A percentile compares a stretch with the other conserved stretches of the same genome.
These are phyloP conservation scores for Globisporangium irregulare DNA, from an alignment of 352 stramenopile species.

Conservation along the genomic window DNA sequence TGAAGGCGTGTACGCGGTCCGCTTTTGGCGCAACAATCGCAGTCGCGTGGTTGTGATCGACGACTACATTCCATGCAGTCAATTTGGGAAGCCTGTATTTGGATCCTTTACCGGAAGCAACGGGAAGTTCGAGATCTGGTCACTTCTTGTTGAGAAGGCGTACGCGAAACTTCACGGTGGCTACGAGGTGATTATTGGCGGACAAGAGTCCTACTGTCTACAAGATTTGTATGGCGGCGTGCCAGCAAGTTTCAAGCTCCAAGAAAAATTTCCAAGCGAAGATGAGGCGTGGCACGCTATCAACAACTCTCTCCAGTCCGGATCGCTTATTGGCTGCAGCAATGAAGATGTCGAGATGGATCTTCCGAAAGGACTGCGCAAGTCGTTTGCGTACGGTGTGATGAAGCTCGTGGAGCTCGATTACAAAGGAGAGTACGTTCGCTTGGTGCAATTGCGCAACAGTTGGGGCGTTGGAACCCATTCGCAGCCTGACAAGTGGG, in stretches of 20 bases:
- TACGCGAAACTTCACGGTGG: conserved; percentile 92
- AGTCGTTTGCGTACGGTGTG: conserved; percentile 71
- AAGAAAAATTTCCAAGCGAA: conserved; percentile 59
- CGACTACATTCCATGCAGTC: conserved; percentile 81
- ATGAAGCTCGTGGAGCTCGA: conserved; percentile 74
- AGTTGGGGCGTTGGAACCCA: conserved; percentile 69
- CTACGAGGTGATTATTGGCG: conserved; percentile 89
- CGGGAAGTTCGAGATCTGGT: conserved; percentile 91
- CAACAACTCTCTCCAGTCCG: conserved; percentile 39
- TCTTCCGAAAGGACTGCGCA: conserved; percentile 59
- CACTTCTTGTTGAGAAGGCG: conserved; percentile 92
- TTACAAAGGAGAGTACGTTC: conserved; percentile 47
- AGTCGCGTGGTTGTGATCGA: conserved; percentile 81
- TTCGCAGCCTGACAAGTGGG: conserved; percentile 65
- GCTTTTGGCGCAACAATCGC: conserved; percentile 82
- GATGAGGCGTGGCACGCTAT: conserved; percentile 57
- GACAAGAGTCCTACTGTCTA: conserved; percentile 72
- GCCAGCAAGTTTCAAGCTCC: conserved; percentile 59
- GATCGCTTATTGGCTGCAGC: conserved; percentile 66
- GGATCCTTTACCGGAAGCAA: conserved; percentile 79
- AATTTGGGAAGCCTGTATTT: conserved; percentile 83
- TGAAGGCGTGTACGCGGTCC: conserved; percentile 83
- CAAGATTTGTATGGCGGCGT: conserved; percentile 81
- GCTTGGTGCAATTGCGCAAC: conserved; percentile 77
- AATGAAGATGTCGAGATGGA: conserved; percentile 69